Evolutionary conservation across 805 yeast species (phyloP), one percentile per base, ranked within the genome.

Genomic region (Starmerella bacillaris): DNA sequence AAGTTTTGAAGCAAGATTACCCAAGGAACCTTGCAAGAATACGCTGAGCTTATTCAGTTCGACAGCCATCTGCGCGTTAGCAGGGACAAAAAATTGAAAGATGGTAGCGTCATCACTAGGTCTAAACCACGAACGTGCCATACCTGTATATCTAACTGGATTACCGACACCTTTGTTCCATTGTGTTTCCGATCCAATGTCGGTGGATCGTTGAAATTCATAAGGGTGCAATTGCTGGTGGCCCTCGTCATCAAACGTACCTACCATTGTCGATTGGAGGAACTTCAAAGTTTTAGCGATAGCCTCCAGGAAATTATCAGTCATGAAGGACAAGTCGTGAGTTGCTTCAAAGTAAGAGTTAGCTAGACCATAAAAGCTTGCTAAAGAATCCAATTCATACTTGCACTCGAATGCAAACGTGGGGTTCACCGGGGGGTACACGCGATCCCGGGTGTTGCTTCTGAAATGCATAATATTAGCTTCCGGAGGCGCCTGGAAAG

Each of bases 61-160:
- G 1, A 70, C 71, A 20, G 70, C 54, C 61, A 77, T 58, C 44
- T 76, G 83, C 1, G 83, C 80, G 51, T 82, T 82, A 2, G 82
- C 93, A 1, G 94, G 94, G 30, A 83, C 68, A 51, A 82, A 77
- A 39, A 74, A 71, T 53, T 78, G 92, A 41, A 65, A 66, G n/a
- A 73, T 68, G 27, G 82, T 70, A 1, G 92, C 80, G 55, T 80
- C 94, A 53, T 80, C 94, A 15, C 86, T 74, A 6, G 94, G 94
- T 45, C 94, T 59, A 51, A 80, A 80, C 0, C 92, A 84, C 4
- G 84, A 74, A 33, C 92, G 61, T n/a, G 79, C 59, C 41, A 80
- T 58, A 0, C 86, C 83, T 0, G 79, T 73, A 26, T 65, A 69
- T 36, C 50, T 64, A 1, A 78, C 84, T 0, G 94, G 94, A 49